Base-by-base conservation (phyloP, 179 eudicot genomes). In the Camellia oleifera region DNA sequence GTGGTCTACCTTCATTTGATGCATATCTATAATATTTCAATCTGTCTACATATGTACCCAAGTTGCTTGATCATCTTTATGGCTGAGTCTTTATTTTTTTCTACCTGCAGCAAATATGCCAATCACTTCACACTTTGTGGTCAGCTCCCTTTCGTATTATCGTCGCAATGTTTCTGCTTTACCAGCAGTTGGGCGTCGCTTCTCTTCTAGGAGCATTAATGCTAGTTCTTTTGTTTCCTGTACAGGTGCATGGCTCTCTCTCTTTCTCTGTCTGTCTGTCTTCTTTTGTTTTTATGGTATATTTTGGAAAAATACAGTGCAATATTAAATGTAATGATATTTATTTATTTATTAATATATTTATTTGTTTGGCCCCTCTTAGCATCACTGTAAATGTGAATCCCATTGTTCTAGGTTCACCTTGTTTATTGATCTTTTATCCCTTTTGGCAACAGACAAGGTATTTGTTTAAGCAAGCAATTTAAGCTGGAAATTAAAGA, bases 111-210 rank as follows among this genome's bases (percentile, higher is more conserved):
- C 98, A 88, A 93, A 74, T 91, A 81, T 88, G 94, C 84, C 99
- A 93, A 79, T 90, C 95, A 42, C 97, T 95, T 77, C 98, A 95
- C 84, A 90, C 91, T 45, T 64, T 95, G 86, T 95, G 99, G 99
- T 95, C 99, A 63, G 95, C 99, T 89, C 99, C 99, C 76, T 90
- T 93, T 70, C 99, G 99, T 77, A 95, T 95, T 56, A 61, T 87
- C n/a, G 11, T 95, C 69, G 90, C 99, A 63, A 82, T 93, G 92
- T 83, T 95, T 84, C 97, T 95, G 65, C 92, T 95, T 54, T 95
- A 87, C 83, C 88, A 83, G 82, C 90, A 93, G 86, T 78, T 95
- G 78, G 99, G 99, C 32, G 88, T 93, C 81, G 94, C 99, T 81
- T 91, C 99, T 66, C 92, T 95, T 81, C 74, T 95, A 69, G 98